A percentile compares a stretch with the other conserved stretches of the same genome.
Evolutionary conservation across 805 yeast genomes (phyloP).

Genomic region (Limtongia smithiae): DNA sequence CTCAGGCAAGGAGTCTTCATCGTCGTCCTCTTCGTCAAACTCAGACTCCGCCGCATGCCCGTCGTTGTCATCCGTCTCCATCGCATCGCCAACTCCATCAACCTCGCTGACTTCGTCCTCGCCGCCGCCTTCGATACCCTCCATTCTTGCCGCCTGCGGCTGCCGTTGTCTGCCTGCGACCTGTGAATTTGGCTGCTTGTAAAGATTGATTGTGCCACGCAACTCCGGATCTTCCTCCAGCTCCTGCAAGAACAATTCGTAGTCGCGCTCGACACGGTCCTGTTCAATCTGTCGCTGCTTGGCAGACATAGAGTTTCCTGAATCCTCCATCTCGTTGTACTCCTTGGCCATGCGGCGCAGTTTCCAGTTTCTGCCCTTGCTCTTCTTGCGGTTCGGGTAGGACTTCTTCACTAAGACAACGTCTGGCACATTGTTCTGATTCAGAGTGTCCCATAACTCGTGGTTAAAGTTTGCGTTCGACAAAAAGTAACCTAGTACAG

Average conservation of each 20-base stretch:
- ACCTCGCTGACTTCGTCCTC: slow-evolving; percentile 15
- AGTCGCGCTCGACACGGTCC: slow-evolving; percentile 90
- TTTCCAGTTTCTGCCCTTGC: slow-evolving; percentile 81
- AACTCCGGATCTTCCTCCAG: slow-evolving; percentile 95
- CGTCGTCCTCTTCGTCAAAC: slow-evolving; percentile 26
- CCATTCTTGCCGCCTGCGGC: slow-evolving; percentile 9
- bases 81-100: slow-evolving; percentile 26
- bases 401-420: slow-evolving; percentile 85
- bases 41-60: slow-evolving; percentile 13
- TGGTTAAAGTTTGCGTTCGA: slow-evolving; percentile 85
- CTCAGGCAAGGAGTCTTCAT: slow-evolving; percentile 49
- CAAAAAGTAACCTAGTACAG: slow-evolving; percentile 85
- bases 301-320: slow-evolving; percentile 40
- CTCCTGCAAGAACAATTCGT: slow-evolving; percentile 92
- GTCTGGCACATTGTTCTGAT: slow-evolving; percentile 67
- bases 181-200: slow-evolving; percentile 54
- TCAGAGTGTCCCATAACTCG: slow-evolving; percentile 71
- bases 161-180: slow-evolving; percentile 15
- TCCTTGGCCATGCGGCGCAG: slow-evolving; percentile 97
- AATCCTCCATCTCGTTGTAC: slow-evolving; percentile 80
- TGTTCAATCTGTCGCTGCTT: slow-evolving; percentile 62
- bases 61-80: slow-evolving; percentile 25
- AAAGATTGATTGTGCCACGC: slow-evolving; percentile 83
- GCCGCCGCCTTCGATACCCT: slow-evolving; percentile 11
- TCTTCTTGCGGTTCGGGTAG: slow-evolving; percentile 71